Percentiles rank a stretch among this genome's conserved stretches.
These are phyloP conservation scores for Trifolium repens DNA, from an alignment of 306 rosid species.

Conservation along the genomic window DNA sequence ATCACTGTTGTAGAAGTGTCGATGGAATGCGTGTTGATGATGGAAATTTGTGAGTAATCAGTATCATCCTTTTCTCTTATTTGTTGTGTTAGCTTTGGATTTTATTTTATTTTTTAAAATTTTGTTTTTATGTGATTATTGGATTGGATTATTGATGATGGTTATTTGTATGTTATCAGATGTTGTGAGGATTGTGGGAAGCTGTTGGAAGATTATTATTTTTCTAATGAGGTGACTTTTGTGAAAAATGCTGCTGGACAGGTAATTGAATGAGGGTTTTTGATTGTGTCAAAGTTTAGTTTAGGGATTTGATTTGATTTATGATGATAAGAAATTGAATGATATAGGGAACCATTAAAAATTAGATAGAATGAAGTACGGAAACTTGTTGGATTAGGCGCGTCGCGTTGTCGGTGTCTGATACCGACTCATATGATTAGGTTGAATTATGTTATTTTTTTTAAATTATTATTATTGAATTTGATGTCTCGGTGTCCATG, in stretches of 20 bases:
- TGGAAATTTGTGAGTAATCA: constrained; percentile 22
- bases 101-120: no score
- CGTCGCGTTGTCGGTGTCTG: no score
- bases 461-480: no score
- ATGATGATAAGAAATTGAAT: constrained; percentile 6
- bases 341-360: background rate
- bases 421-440: no score
- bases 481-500: no score
- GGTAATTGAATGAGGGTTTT: constrained; percentile 19
- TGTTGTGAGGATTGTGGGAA: constrained; percentile 35
- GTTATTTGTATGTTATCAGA: constrained; percentile 17
- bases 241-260: constrained; percentile 28
- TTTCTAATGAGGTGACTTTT: background rate
- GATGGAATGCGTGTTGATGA: background rate
- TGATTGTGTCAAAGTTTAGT: background rate
- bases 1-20: constrained; percentile 30
- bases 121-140: background rate
- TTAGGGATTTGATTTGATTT: background rate
- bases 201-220: constrained; percentile 26
- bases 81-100: background rate
- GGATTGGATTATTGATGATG: background rate
- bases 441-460: no score
- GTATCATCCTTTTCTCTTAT: background rate
- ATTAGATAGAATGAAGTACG: background rate
- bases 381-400: no score